Evolutionary conservation across 352 stramenopile genomes (phyloP), one percentile per base, ranked within the genome.

Genomic region (Pythium monospermum): DNA sequence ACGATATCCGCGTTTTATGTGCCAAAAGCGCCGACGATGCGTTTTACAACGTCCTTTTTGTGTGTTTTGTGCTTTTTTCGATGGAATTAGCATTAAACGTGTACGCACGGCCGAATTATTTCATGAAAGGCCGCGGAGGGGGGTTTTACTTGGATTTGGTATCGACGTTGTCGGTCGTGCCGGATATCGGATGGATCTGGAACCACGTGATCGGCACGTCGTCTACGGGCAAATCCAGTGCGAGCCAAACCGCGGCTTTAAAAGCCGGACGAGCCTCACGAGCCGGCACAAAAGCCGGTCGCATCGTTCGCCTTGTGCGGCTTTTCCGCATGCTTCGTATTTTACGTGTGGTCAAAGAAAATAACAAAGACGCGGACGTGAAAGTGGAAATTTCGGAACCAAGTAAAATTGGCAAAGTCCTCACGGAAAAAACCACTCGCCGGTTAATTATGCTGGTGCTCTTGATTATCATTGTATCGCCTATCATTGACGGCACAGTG

Each of bases 121-220:
- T 93, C 38, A 76, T 89, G 31, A 77, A 54, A 28, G 81, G 82
- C 1, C 52, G 68, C 11, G 75, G 78, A 2, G 94, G 94, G 49
- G 84, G 74, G 2, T 98, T 98, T 59, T 98, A 95, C 68, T 63
- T 98, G 43, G 94, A 98, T 62, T 60, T 97, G 27, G 80, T 98
- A 28, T 96, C 94, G 28, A 97, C 91, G 15, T 42, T 97, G 16
- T 97, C 90, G 6, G 78, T 98, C 25, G 80, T 96, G n/a, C 78
- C 91, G 1, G 92, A 98, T 45, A 71, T 96, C 22, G 77, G 82
- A 7, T 92, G 82, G 79, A 83, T 95, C 30, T 92, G 83, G 76
- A 66, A 65, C 0, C 56, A 83, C 16, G 64, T 94, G 23, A 64
- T 87, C 2, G 67, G 66, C 3, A 60, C 65, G 2, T 52, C 48